A percentile compares a stretch with the other conserved stretches of the same genome.
These are phyloP conservation scores for Pyrenula massariospora DNA, from an alignment of 495 filamentous ascomycete species.

Conservation along the genomic window DNA sequence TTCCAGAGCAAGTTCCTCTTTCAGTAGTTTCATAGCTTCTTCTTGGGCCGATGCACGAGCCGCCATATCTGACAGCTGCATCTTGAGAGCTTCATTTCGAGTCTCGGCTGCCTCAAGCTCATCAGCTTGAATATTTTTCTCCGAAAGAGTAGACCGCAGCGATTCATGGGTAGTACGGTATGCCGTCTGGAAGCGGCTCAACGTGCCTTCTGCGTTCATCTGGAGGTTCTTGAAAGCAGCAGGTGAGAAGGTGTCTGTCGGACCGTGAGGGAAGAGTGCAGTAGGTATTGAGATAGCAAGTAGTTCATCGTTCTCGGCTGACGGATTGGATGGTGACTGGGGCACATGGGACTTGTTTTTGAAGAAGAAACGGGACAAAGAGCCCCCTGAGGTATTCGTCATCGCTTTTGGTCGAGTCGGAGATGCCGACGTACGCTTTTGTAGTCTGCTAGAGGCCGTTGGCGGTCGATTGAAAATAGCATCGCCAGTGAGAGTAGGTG, in stretches of 20 bases:
- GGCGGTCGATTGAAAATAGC: background rate
- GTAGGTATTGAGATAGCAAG: constrained; percentile 50
- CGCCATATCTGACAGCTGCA: constrained; percentile 69
- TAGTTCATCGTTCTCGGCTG: constrained; percentile 45
- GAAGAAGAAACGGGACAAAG: constrained; percentile 8
- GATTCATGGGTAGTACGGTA: constrained; percentile 52
- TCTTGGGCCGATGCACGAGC: constrained; percentile 55
- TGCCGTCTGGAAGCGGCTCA: constrained; percentile 55
- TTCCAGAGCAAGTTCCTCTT: constrained; percentile 52
- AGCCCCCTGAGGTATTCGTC: background rate
- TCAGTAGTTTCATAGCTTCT: constrained; percentile 47
- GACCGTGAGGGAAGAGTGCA: constrained; percentile 47
- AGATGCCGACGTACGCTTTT: background rate
- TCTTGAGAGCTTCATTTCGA: constrained; percentile 50
- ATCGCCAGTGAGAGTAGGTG: background rate
- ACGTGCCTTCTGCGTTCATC: constrained; percentile 51
- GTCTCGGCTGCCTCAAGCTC: constrained; percentile 68
- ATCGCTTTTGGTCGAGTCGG: background rate
- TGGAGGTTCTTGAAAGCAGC: constrained; percentile 61
- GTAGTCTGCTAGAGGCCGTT: background rate
- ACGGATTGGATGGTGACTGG: constrained; percentile 10
- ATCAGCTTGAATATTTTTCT: constrained; percentile 53
- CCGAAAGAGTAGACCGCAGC: constrained; percentile 46
- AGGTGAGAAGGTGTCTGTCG: constrained; percentile 43
- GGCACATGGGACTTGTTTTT: constrained; percentile 7